Conservation (phyloP, 768 basidiomycete species). For the Vishniacozyma victoriae region DNA sequence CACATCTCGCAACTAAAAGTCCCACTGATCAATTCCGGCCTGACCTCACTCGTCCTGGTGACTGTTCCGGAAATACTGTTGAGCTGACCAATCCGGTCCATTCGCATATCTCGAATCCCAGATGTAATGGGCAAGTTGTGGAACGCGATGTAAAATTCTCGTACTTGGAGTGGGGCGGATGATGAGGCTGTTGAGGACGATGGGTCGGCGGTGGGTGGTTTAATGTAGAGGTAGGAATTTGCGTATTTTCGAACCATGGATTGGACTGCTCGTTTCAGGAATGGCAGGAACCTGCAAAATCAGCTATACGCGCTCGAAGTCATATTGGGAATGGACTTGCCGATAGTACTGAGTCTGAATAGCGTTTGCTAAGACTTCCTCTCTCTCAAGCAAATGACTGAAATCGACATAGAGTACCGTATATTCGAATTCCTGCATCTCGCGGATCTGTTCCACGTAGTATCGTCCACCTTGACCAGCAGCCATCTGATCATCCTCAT, state of each 20-base stretch:
- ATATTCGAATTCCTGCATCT: conserved; percentile 88
- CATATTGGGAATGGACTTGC: conserved; percentile 23
- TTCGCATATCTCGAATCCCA: conserved; percentile 86
- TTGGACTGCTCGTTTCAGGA: conserved; percentile 81
- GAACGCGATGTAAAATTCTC: conserved; percentile 93
- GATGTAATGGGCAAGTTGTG: conserved; percentile 89
- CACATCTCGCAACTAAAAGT: conserved; percentile 91
- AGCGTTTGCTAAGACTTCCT: conserved; percentile 88
- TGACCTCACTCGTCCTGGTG: conserved; percentile 92
- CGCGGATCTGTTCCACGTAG: conserved; percentile 89
- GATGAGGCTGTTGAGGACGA: conserved; percentile 60
- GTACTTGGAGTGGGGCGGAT: conserved; percentile 72
- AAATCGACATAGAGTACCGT: conserved; percentile 97
- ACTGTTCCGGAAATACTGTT: conserved; percentile 96
- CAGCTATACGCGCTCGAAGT: neutral
- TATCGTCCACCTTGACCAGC: too few relatives aligned
- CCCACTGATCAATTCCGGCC: conserved; percentile 87
- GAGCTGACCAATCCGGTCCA: conserved; percentile 87
- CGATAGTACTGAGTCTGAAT: conserved; percentile 94
- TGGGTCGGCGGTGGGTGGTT: too few relatives aligned
- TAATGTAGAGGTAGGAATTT: conserved; percentile 89
- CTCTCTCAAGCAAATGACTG: conserved; percentile 76
- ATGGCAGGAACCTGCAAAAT: conserved; percentile 82
- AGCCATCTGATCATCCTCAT: too few relatives aligned
- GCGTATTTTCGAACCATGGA: conserved; percentile 83